Percentiles rank a stretch among this genome's conserved stretches.
Conservation (phyloP, 2,329 filamentous ascomycete genomes). For the Penicillium sp. region DNA sequence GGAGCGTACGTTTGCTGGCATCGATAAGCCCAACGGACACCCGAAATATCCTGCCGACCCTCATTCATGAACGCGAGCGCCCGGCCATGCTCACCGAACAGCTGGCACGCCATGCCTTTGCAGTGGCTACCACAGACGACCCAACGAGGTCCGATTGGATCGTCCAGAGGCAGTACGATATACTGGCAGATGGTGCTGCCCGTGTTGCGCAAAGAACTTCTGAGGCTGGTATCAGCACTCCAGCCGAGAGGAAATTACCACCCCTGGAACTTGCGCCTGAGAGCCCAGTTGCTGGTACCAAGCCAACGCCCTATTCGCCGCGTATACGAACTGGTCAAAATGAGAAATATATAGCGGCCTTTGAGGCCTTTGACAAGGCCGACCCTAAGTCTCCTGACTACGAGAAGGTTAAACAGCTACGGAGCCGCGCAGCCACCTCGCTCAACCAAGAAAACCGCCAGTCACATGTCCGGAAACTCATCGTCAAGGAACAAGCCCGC, state of each 20-base stretch:
- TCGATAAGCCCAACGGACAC: constrained; percentile 71
- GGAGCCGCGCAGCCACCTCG: constrained; percentile 18
- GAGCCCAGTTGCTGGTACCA: constrained; percentile 21
- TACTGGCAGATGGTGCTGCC: constrained; percentile 29
- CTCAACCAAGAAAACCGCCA: constrained; percentile 36
- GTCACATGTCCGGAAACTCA: constrained; percentile 18
- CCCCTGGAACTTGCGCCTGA: constrained; percentile 32
- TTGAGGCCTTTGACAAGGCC: constrained; percentile 18
- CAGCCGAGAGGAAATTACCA: constrained; percentile 33
- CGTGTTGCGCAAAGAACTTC: constrained; percentile 37
- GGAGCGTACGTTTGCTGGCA: constrained; percentile 77
- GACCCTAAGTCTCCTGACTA: constrained; percentile 1
- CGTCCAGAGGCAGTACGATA: constrained; percentile 31
- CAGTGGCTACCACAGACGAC: constrained; percentile 58
- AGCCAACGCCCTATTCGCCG: constrained; percentile 32
- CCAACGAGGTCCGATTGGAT: constrained; percentile 24
- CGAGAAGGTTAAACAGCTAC: constrained; percentile 29
- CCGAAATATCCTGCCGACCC: constrained; percentile 63
- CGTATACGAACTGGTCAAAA: constrained; percentile 46
- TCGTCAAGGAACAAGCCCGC: constrained; percentile 25
- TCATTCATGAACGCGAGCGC: constrained; percentile 60
- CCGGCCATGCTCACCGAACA: constrained; percentile 64
- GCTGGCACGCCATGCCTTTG: constrained; percentile 49
- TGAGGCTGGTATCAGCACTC: constrained; percentile 35
- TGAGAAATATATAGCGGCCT: constrained; percentile 26